Evolutionary conservation across 1,284 basidiomycete genomes (phyloP).

Genomic region (Vanrija humicola): DNA sequence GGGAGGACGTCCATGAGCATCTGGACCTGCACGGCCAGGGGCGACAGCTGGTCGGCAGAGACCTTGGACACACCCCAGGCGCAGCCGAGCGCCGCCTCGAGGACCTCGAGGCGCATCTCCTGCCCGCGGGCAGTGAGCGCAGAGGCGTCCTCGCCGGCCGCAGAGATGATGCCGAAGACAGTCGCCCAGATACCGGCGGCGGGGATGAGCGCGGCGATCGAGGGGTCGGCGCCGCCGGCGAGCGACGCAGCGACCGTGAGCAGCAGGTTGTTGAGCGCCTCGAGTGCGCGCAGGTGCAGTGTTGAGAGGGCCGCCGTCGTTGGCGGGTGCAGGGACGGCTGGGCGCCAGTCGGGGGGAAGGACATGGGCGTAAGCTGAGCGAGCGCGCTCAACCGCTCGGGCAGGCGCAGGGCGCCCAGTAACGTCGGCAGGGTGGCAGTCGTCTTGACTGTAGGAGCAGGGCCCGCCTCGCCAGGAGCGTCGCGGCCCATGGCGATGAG

Average conservation of each 20-base stretch:
- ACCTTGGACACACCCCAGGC: slow-evolving; percentile 49
- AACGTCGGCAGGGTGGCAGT: slow-evolving; percentile 37
- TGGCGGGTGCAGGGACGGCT: slow-evolving; percentile 71
- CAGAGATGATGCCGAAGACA: slow-evolving; percentile 67
- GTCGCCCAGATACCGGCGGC: slow-evolving; percentile 63
- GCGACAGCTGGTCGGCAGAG: not conserved
- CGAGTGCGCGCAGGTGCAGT: slow-evolving; percentile 77
- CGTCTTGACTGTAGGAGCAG: slow-evolving; percentile 38
- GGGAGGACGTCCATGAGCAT: slow-evolving; percentile 66
- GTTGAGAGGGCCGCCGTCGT: slow-evolving; percentile 75
- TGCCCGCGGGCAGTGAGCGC: slow-evolving; percentile 41
- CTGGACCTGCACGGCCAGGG: slow-evolving; percentile 55
- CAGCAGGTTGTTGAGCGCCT: slow-evolving; percentile 87
- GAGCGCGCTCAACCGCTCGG: slow-evolving; percentile 61
- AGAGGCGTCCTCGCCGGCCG: slow-evolving; percentile 23
- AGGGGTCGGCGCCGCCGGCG: slow-evolving; percentile 3
- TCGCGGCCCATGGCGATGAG: slow-evolving; percentile 47
- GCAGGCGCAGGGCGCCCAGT: slow-evolving; percentile 51
- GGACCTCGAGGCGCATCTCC: slow-evolving; percentile 44
- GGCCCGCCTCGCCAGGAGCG: slow-evolving; percentile 23
- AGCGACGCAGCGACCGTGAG: slow-evolving; percentile 55
- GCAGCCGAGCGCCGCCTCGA: slow-evolving; percentile 48
- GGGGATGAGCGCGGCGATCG: slow-evolving; percentile 52
- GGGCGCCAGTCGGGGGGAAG: slow-evolving; percentile 64
- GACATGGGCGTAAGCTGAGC: slow-evolving; percentile 70